A percentile compares a stretch with the other conserved stretches of the same genome.
phyloP scores from a whole-genome alignment of 2,329 filamentous ascomycete species.

The Xylaria sp. region DNA sequence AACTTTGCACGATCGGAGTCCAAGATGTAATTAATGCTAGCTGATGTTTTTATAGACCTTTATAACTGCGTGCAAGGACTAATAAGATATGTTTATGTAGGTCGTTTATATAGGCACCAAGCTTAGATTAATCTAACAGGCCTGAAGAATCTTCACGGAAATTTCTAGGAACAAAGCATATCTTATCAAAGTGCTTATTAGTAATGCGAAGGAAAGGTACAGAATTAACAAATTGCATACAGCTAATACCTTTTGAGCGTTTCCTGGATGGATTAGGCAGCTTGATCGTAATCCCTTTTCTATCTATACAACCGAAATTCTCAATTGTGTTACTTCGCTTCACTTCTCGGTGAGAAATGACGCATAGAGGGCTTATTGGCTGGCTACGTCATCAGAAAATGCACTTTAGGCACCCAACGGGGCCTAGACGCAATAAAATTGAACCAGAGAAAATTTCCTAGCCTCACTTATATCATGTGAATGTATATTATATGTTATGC shows the following conservation, averaged over 20 bases:
- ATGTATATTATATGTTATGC: constrained; percentile 1
- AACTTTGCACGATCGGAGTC: too few species aligned
- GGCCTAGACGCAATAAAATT: background rate
- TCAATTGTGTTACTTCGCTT: background rate
- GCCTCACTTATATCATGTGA: constrained; percentile 6
- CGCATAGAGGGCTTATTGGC: background rate
- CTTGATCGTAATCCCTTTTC: background rate
- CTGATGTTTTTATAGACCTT: too few species aligned
- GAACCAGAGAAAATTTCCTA: background rate
- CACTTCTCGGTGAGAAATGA: background rate
- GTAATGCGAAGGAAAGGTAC: too few species aligned
- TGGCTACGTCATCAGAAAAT: background rate
- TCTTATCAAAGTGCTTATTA: too few species aligned
- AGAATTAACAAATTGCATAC: too few species aligned
- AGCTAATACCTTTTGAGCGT: background rate
- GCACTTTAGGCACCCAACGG: constrained; percentile 30
- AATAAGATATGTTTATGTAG: too few species aligned
- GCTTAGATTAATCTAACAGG: too few species aligned
- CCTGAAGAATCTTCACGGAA: too few species aligned
- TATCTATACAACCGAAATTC: background rate
- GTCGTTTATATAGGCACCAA: too few species aligned
- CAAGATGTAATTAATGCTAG: too few species aligned
- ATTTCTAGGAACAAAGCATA: too few species aligned
- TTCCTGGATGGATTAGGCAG: background rate
- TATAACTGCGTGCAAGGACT: too few species aligned